These are phyloP conservation scores for Drechslerella dactyloides DNA, from an alignment of 2,329 filamentous ascomycete species.

Conservation along the genomic window DNA sequence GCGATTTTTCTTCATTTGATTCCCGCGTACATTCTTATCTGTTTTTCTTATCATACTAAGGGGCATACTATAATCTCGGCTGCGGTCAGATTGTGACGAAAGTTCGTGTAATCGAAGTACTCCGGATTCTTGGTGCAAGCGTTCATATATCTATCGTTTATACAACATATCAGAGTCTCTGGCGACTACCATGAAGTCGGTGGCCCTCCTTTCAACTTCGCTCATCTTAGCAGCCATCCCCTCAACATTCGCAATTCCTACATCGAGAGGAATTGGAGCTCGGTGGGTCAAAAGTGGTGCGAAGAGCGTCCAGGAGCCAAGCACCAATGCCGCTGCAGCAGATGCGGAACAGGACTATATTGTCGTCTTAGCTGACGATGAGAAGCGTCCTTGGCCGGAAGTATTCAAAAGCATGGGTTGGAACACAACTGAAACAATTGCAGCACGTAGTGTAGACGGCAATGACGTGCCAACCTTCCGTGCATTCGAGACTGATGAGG, in stretches of 20 bases:
- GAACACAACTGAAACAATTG: slow-evolving; percentile 36
- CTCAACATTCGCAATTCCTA: background rate
- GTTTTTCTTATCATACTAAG: background rate
- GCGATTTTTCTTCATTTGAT: background rate
- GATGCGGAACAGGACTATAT: slow-evolving; percentile 41
- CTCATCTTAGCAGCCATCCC: background rate
- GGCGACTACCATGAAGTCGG: slow-evolving; percentile 14
- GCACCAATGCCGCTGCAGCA: background rate
- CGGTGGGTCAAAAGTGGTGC: slow-evolving; percentile 5
- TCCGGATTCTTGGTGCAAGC: background rate
- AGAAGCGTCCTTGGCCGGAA: slow-evolving; percentile 49
- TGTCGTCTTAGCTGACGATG: slow-evolving; percentile 51
- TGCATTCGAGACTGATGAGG: slow-evolving; percentile 23
- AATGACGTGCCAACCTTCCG: slow-evolving; percentile 54
- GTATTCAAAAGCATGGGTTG: slow-evolving; percentile 52
- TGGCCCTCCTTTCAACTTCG: slow-evolving; percentile 10
- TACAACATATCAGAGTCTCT: background rate
- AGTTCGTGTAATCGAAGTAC: background rate
- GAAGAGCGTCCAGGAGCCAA: background rate
- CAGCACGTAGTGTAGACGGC: background rate
- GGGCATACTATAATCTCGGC: too few species aligned
- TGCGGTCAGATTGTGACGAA: too few species aligned
- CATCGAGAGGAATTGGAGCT: background rate
- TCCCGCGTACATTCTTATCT: background rate
- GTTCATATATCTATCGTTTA: background rate